Percentiles rank a stretch among this genome's conserved stretches.
These are phyloP conservation scores for Cyclotella sp. DNA, from an alignment of 108 stramenopile species.

Conservation along the genomic window DNA sequence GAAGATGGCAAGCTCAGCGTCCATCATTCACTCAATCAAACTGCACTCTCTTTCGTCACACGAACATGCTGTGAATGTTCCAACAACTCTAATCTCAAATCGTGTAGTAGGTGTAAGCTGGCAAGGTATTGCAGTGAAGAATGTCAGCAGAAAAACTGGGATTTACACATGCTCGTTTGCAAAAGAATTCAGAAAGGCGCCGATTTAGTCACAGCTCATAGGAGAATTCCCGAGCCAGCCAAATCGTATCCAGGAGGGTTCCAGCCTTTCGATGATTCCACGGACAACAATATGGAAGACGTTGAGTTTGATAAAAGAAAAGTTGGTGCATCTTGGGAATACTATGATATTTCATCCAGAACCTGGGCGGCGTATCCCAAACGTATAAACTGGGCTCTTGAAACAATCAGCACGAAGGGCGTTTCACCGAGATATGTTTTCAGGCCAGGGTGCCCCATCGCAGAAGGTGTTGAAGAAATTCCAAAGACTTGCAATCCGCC, in stretches of 20 bases:
- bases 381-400: background rate
- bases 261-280: background rate
- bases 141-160: background rate
- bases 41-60: background rate
- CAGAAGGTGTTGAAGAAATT: constrained; percentile 1
- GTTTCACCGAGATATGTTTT: background rate
- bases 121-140: constrained; percentile 11
- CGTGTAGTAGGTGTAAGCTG: constrained; percentile 3
- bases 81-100: background rate
- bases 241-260: constrained; percentile 6
- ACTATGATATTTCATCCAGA: constrained; percentile 7
- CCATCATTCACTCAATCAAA: constrained; percentile 3
- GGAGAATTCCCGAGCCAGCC: constrained; percentile 2
- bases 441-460: background rate
- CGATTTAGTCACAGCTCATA: constrained; percentile 9
- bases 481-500: background rate
- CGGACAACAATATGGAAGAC: background rate
- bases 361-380: background rate
- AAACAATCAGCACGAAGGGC: background rate
- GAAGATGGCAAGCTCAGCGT: background rate
- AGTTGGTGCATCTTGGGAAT: background rate
- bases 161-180: background rate
- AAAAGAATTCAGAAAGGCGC: background rate
- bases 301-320: background rate
- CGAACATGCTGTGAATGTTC: constrained; percentile 8